Percentiles rank a stretch among this genome's conserved stretches.
phyloP scores from a whole-genome alignment of 176 grass and related monocot species.

The Oryza longistaminata region DNA sequence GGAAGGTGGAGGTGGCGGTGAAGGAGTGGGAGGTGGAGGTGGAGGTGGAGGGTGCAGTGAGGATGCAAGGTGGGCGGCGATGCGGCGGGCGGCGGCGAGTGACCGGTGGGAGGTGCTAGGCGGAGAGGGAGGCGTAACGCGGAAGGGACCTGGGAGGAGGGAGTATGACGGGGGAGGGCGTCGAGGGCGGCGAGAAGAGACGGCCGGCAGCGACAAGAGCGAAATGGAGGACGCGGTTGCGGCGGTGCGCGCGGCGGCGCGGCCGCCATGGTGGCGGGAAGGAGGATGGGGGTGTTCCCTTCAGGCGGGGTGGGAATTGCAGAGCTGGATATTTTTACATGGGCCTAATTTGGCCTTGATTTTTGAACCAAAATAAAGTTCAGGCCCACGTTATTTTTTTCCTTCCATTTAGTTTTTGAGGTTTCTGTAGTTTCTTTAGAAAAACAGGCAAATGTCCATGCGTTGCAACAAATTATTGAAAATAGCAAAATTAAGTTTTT shows the following conservation, averaged over 20 bases:
- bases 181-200: conserved; percentile 52
- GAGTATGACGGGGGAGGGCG: conserved; percentile 3
- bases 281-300: background rate
- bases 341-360: background rate
- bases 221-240: conserved; percentile 13
- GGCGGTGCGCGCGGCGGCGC: background rate
- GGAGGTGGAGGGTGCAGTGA: background rate
- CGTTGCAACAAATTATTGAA: too few relatives aligned
- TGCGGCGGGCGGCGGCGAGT: conserved; percentile 52
- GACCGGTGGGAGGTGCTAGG: conserved; percentile 36
- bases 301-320: background rate
- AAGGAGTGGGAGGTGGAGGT: conserved; percentile 17
- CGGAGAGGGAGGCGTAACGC: conserved; percentile 42
- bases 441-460: too few relatives aligned
- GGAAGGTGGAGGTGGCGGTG: conserved; percentile 40
- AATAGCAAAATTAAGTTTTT: too few relatives aligned
- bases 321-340: background rate
- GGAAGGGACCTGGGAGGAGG: conserved; percentile 30
- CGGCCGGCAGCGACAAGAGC: conserved; percentile 21
- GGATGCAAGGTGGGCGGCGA: conserved; percentile 42
- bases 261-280: conserved; percentile 38
- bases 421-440: background rate
- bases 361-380: background rate
- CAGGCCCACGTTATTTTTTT: background rate
- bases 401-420: background rate